Evolutionary conservation across 2,329 filamentous ascomycete species (phyloP).

Genomic region (Thielaviopsis cerberus): DNA sequence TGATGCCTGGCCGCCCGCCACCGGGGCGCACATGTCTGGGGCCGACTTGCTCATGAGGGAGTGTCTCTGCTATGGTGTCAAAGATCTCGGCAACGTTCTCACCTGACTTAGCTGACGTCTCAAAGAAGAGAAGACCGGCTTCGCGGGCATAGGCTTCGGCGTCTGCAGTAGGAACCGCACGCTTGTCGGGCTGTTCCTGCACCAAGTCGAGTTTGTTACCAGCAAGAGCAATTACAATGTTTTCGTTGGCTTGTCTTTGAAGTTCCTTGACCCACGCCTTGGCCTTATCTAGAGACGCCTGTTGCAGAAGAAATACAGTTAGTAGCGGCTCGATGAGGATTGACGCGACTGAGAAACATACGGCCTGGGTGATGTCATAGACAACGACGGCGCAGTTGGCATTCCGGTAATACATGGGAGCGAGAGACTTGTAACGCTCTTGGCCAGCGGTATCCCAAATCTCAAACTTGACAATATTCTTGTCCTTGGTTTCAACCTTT

Average conservation of each 20-base stretch:
- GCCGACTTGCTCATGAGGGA: slow-evolving; percentile 90
- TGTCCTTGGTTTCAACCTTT: slow-evolving; percentile 94
- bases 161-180: slow-evolving; percentile 72
- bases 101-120: slow-evolving; percentile 92
- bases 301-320: slow-evolving; percentile 11
- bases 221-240: slow-evolving; percentile 95
- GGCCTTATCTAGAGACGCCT: slow-evolving; percentile 96
- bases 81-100: slow-evolving; percentile 94
- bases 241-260: slow-evolving; percentile 96
- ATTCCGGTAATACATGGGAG: slow-evolving; percentile 99
- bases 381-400: slow-evolving; percentile 98
- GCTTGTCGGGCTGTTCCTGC: slow-evolving; percentile 84
- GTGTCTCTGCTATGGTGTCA: slow-evolving; percentile 92
- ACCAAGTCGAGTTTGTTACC: slow-evolving; percentile 97
- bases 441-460: slow-evolving; percentile 99
- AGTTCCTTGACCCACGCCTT: slow-evolving; percentile 99
- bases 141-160: slow-evolving; percentile 91
- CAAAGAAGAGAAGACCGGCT: slow-evolving; percentile 88
- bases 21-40: slow-evolving; percentile 61
- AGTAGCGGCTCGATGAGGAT: neutral
- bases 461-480: slow-evolving; percentile 97
- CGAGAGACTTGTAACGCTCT: slow-evolving; percentile 95
- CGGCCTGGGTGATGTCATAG: slow-evolving; percentile 97
- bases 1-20: slow-evolving; percentile 37
- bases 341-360: slow-evolving; percentile 30